Evolutionary conservation across 495 filamentous ascomycete species (phyloP).

Genomic region (Jackrogersella minutella): DNA sequence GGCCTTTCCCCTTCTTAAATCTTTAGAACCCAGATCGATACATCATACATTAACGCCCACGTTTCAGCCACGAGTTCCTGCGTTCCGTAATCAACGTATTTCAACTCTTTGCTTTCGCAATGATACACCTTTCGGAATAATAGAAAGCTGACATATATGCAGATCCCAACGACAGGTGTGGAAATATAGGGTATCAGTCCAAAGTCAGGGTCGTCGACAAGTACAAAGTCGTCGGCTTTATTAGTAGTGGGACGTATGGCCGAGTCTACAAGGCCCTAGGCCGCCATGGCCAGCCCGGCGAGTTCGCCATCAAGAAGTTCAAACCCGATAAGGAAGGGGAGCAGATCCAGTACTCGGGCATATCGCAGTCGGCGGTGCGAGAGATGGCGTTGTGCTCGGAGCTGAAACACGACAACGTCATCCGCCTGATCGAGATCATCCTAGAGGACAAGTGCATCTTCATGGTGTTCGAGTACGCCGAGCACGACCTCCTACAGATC

Average conservation of each 20-base stretch:
- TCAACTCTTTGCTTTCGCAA: constrained; percentile 28
- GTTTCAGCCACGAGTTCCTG: constrained; percentile 17
- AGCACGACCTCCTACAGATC: constrained; percentile 96
- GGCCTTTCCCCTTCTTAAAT: constrained; percentile 13
- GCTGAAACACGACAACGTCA: constrained; percentile 86
- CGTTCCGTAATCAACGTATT: constrained; percentile 38
- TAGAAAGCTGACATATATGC: constrained; percentile 39
- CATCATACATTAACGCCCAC: constrained; percentile 15
- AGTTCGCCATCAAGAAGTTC: constrained; percentile 99
- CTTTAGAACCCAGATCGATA: constrained; percentile 8
- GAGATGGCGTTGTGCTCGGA: constrained; percentile 99
- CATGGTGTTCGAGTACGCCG: constrained; percentile 99
- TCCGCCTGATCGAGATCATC: constrained; percentile 93
- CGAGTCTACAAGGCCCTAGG: constrained; percentile 95
- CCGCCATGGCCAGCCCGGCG: constrained; percentile 72
- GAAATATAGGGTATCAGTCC: constrained; percentile 71
- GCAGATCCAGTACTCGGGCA: constrained; percentile 90
- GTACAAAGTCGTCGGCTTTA: constrained; percentile 97
- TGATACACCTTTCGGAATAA: constrained; percentile 32
- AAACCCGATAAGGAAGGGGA: constrained; percentile 99
- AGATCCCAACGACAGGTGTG: constrained; percentile 59
- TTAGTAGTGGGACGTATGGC: constrained; percentile 98
- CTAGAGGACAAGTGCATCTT: constrained; percentile 99
- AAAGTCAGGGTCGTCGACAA: constrained; percentile 89
- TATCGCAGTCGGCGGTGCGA: constrained; percentile 95